Evolutionary conservation across 305 asterid genomes (phyloP), one percentile per base, ranked within the genome.

Genomic region (Fraxinus platypoda): DNA sequence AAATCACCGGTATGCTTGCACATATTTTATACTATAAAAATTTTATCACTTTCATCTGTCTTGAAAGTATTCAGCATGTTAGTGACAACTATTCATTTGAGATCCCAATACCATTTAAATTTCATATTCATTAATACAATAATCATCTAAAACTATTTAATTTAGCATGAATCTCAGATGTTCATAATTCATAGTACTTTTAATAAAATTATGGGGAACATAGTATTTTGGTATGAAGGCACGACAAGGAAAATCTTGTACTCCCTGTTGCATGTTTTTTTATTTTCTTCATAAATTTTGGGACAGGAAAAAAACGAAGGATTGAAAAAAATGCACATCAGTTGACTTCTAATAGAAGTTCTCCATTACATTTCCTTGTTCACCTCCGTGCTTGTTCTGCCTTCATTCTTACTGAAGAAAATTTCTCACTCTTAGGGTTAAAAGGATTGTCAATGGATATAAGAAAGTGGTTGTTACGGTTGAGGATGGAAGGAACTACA

Each of bases 401-500:
- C 46, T 64, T 46, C 77, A 73, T 62, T 80, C 41, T 37, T 59
- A 80, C 37, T 76, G 70, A 62, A 38, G 62, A 78, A 78, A 25
- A 74, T 78, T 41, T 74, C 79, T 62, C 81, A 66, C 75, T 73
- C 59, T 66, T 87, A 96, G 99, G 92, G 99, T 94, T 57, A 90
- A 86, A 76, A 91, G 85, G 84, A 89, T 96, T 77, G 85, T 78
- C 9, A 88, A 92, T 62, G 94, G 96, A 79, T 92, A 89, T 80
- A 90, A 91, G 43, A 91, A 92, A 87, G 99, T 94, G 84, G 83
- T 77, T 77, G 91, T 96, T 31, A 88, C 94, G 77, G 85, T 90
- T 28, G 97, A 93, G 81, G 97, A 92, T 35, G 99, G 99, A 81
- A 91, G 88, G 83, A 86, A 70, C 81, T 91, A 93, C 81, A 90